Evolutionary conservation across 1,139 yeast species (phyloP), one percentile per base, ranked within the genome.

Genomic region (Blastobotrys proliferans): DNA sequence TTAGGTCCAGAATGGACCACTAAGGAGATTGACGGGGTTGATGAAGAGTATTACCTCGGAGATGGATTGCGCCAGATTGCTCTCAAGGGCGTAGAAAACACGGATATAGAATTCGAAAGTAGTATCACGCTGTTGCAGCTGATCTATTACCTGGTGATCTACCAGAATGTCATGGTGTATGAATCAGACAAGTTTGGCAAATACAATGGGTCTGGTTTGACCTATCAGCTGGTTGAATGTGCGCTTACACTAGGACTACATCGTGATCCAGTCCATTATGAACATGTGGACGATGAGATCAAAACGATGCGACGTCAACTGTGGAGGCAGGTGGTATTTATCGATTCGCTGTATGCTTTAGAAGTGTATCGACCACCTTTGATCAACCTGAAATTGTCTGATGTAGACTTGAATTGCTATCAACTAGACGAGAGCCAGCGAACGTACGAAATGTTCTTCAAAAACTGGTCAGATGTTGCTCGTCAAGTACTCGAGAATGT

Each of bases 321-420:
- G 34, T 54, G 57, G 56, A 44, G 52, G 28, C 54, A 52, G 39
- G 47, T 45, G 18, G 41, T 53, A 4, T 41, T 46, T 13, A 28
- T 50, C 11, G 58, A 54, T 34, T 43, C 54, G 0, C 6, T 42
- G 8, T 43, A 44, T 13, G 38, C 53, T 11, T 36, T 51, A 14
- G 48, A 50, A 16, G 20, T 42, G 20, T 47, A 50, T 4, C 39
- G 45, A 10, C 54, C 55, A 9, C 51, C 50, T 9, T 14, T 42
- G 21, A 37, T 52, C 34, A 45, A 50, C 36, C 45, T 52, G 24
- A 38, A 45, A 19, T 33, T 17, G 14, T n/a, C 18, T 20, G 16
- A 9, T 19, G 14, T 21, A n/a, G 9, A 16, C 11, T 8, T 17
- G 10, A n/a, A n/a, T n/a, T n/a, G n/a, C n/a, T n/a, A n/a, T n/a